Evolutionary conservation across 1,139 yeast species (phyloP).

Genomic region (Arxiozyma slooffiae): DNA sequence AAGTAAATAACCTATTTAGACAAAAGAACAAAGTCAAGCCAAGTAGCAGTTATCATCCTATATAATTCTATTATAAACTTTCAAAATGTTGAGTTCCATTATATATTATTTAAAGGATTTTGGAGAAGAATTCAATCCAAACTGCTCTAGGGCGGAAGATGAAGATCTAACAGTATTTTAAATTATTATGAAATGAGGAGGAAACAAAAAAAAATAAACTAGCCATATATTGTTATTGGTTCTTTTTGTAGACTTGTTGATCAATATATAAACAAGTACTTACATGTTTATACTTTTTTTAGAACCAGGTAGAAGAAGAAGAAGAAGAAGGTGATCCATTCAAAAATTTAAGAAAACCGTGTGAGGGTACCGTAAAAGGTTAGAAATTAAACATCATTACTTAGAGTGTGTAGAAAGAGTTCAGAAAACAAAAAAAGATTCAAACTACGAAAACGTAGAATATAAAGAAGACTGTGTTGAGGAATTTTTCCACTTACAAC

Average conservation of each 20-base stretch:
- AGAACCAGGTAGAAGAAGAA: slow-evolving; percentile 21
- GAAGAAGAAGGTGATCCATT: slow-evolving; percentile 55
- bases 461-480: slow-evolving; percentile 96
- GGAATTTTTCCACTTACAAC: slow-evolving; percentile 95
- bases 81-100: slow-evolving; percentile 47
- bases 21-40: background rate
- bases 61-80: background rate
- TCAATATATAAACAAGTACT: background rate
- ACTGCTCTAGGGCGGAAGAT: slow-evolving; percentile 76
- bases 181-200: background rate
- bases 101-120: slow-evolving; percentile 51
- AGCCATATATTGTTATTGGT: background rate
- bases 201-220: background rate
- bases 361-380: slow-evolving; percentile 60
- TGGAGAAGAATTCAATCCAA: slow-evolving; percentile 73
- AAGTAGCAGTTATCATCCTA: background rate
- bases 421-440: slow-evolving; percentile 73
- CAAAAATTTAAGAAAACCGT: slow-evolving; percentile 57
- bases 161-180: slow-evolving; percentile 12
- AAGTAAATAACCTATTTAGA: no score
- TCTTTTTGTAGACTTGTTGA: background rate
- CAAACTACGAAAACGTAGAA: slow-evolving; percentile 65
- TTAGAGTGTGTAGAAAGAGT: slow-evolving; percentile 94
- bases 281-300: background rate
- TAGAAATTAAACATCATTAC: slow-evolving; percentile 75